Base-by-base conservation (phyloP, 345 rosid species). In the Populus tremula region DNA sequence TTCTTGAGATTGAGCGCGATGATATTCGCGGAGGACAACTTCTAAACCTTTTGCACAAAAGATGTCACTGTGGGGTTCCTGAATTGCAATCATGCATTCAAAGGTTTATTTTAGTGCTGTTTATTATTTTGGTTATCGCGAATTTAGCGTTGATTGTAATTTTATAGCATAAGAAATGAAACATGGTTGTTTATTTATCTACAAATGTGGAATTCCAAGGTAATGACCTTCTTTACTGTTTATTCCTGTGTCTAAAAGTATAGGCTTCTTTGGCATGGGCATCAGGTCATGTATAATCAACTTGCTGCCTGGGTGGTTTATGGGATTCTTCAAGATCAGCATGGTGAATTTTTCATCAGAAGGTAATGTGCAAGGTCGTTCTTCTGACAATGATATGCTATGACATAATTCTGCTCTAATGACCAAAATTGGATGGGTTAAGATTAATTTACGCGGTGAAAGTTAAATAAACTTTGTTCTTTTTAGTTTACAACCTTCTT, bases 201-300 rank as follows among this genome's bases (percentile, higher is more conserved):
- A n/a, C 11, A 14, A 20, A 17, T 21, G 11, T 77, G 63, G 63
- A 69, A 45, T 67, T 79, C 7, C 43, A 8, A 49, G 33, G 77
- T 31, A 65, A 29, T 64, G 33, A 69, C 31, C 45, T 45, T 68
- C 33, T 62, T 64, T 11, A 16, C 13, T 64, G 68, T 25, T 64
- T 64, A 29, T 23, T 64, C 18, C 65, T 49, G 29, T 65, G 39
- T 64, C 29, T 50, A 54, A 82, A 81, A 83, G 70, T 71, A 74
- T 78, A 95, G 98, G 91, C 98, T 95, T 85, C 94, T 92, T 84
- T 95, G 99, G 99, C 97, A 95, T 69, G 98, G 97, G 72, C 98
- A 93, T 84, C 99, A 93, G 79, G 96, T 95, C 77, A 83, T 95
- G 92, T 93, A 92, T 82, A 92, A 89, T 85, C 99, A 93, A 77